Evolutionary conservation across 2,329 filamentous ascomycete genomes (phyloP), one percentile per base, ranked within the genome.

Genomic region (Chrysosporium queenslandicum): DNA sequence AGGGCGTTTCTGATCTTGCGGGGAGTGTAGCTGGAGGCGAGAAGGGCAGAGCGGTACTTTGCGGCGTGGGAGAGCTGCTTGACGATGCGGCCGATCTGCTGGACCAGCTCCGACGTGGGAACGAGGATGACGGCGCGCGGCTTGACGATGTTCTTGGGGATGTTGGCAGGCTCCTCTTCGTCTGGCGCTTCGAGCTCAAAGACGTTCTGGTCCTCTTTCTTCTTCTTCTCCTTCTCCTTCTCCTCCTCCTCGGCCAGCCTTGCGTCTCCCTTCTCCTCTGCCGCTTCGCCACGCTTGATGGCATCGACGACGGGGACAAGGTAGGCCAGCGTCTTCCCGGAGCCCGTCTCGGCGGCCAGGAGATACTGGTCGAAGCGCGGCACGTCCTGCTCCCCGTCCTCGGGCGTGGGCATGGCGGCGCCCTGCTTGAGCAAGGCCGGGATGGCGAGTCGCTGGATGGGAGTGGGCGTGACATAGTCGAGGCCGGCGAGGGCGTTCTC

Each of bases 281-380:
- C 67, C 0, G 75, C 74, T 63, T 91, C 87, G 4, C 81, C 82
- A 30, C 80, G 73, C 71, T 98, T 98, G 61, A 98, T 69, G 7
- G 87, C 86, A 68, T 98, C 82, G 49, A 98, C 75, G 14, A 84
- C 78, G 0, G 92, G 94, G 4, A 96, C 70, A 4, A 97, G 74
- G 64, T 98, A 98, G 7, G 92, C 88, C 56, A 98, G 74, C 0
- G 92, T 98, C 74, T 98, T 98, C 55, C 92, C 92, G 0, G 92
- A 97, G 11, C 92, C 92, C 0, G 92, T 98, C 74, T 98, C 92
- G 9, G 92, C 92, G 3, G 92, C 92, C 46, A 98, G 76, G 11
- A 98, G 76, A 64, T 87, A 96, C 49, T 82, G 76, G 50, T 81
- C 73, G 62, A 79, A 70, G 74, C 78, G 55, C 71, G 69, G 58